Conservation (phyloP, 1,284 basidiomycete species). For the Trametes hirsuta region DNA sequence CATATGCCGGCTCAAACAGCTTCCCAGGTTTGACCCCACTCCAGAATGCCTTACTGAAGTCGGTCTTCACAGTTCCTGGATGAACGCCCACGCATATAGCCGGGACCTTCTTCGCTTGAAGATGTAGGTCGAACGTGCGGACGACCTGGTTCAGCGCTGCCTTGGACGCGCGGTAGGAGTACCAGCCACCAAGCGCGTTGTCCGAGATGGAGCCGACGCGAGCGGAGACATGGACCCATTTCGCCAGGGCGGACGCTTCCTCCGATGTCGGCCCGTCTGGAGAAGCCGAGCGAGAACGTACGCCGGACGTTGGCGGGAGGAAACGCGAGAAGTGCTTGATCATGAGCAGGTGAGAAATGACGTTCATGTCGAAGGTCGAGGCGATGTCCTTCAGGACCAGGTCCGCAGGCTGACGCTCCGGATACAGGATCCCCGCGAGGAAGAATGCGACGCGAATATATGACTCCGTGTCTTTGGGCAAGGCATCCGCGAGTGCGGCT, state of each 20-base stretch:
- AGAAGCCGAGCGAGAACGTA: slow-evolving; percentile 32
- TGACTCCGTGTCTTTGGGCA: slow-evolving; percentile 38
- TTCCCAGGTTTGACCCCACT: slow-evolving; percentile 43
- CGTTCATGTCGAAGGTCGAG: slow-evolving; percentile 58
- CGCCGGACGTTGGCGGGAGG: slow-evolving; percentile 34
- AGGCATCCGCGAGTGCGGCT: slow-evolving; percentile 39
- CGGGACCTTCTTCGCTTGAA: slow-evolving; percentile 53
- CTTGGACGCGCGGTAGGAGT: slow-evolving; percentile 76
- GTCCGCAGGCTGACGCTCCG: slow-evolving; percentile 60
- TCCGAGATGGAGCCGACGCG: slow-evolving; percentile 67
- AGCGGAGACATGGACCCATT: slow-evolving; percentile 66
- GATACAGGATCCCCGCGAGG: slow-evolving; percentile 57
- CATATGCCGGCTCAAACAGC: slow-evolving; percentile 63
- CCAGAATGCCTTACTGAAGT: slow-evolving; percentile 55
- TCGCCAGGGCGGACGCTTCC: slow-evolving; percentile 36
- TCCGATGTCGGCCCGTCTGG: slow-evolving; percentile 6
- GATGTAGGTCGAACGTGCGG: slow-evolving; percentile 69
- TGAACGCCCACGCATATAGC: slow-evolving; percentile 64
- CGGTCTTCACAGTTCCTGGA: slow-evolving; percentile 64
- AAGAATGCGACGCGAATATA: slow-evolving; percentile 60
- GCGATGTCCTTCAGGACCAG: slow-evolving; percentile 48
- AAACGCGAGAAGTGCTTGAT: slow-evolving; percentile 67
- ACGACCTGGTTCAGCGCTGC: slow-evolving; percentile 77
- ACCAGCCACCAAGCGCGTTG: slow-evolving; percentile 71
- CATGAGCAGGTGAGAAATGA: slow-evolving; percentile 61